Evolutionary conservation across 1,139 yeast genomes (phyloP).

Genomic region (Hansenula sp.): DNA sequence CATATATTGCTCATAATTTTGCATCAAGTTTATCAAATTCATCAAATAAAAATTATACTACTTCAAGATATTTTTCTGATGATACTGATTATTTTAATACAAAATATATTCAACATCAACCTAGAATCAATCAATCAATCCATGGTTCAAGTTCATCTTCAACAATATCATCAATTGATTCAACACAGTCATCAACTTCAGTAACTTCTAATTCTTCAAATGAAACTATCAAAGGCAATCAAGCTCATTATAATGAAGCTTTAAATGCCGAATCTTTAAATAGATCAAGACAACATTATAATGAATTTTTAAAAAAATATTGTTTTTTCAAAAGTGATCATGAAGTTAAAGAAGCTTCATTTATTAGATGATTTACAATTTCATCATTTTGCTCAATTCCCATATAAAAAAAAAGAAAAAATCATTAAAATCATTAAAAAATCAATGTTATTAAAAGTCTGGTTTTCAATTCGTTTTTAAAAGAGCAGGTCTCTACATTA

Average conservation of each 20-base stretch:
- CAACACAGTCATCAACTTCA: conserved; percentile 1
- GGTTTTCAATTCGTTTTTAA: no score
- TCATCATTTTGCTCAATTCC: neutral
- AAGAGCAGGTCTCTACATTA: conserved; percentile 1
- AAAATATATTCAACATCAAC: neutral
- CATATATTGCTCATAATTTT: neutral
- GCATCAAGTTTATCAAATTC: neutral
- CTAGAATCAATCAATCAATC: neutral
- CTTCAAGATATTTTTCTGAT: conserved; percentile 20
- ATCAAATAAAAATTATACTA: conserved; percentile 4
- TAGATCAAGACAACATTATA: conserved; percentile 8
- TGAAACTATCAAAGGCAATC: conserved; percentile 1
- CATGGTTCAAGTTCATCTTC: conserved; percentile 7
- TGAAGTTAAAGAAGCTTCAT: conserved; percentile 10
- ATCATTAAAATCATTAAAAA: neutral
- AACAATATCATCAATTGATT: neutral
- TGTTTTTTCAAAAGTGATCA: conserved; percentile 22
- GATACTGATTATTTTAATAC: conserved; percentile 23
- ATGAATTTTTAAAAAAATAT: conserved; percentile 22
- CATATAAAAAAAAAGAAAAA: neutral
- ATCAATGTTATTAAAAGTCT: no score
- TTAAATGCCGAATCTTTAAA: conserved; percentile 5
- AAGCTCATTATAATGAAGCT: neutral
- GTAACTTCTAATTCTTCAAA: conserved; percentile 9
- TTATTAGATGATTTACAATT: neutral